These are phyloP conservation scores for Ilyonectria destructans DNA, from an alignment of 2,329 filamentous ascomycete genomes.

Conservation along the genomic window DNA sequence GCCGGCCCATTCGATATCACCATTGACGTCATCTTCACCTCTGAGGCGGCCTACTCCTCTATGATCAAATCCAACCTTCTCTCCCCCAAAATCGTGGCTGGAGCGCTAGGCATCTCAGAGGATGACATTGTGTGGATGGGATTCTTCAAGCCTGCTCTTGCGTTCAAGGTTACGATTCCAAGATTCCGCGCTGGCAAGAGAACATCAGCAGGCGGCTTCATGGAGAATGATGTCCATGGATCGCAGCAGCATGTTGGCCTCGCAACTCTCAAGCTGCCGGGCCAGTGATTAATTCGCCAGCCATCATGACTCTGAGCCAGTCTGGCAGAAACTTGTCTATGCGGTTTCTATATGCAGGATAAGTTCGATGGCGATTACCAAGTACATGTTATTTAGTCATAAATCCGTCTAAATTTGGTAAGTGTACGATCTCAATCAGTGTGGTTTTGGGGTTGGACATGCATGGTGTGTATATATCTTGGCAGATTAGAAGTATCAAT, in stretches of 20 bases:
- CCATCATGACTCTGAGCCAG: background rate
- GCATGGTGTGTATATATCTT: no score
- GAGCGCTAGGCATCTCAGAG: conserved; percentile 44
- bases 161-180: conserved; percentile 58
- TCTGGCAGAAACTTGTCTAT: background rate
- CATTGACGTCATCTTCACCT: conserved; percentile 66
- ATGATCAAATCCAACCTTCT: conserved; percentile 36
- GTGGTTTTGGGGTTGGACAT: background rate
- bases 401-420: background rate
- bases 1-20: conserved; percentile 63
- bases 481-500: no score
- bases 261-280: conserved; percentile 30
- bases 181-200: conserved; percentile 32
- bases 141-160: conserved; percentile 63
- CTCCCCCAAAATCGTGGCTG: conserved; percentile 27
- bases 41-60: conserved; percentile 50
- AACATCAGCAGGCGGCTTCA: conserved; percentile 40
- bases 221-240: conserved; percentile 45
- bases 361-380: background rate
- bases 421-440: background rate
- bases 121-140: conserved; percentile 57
- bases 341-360: conserved; percentile 10
- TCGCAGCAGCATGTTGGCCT: conserved; percentile 44
- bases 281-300: background rate
- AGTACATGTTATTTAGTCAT: conserved; percentile 1